Evolutionary conservation across 192 early-diverging fungal species (phyloP).

Genomic region (Coemansia sp.): DNA sequence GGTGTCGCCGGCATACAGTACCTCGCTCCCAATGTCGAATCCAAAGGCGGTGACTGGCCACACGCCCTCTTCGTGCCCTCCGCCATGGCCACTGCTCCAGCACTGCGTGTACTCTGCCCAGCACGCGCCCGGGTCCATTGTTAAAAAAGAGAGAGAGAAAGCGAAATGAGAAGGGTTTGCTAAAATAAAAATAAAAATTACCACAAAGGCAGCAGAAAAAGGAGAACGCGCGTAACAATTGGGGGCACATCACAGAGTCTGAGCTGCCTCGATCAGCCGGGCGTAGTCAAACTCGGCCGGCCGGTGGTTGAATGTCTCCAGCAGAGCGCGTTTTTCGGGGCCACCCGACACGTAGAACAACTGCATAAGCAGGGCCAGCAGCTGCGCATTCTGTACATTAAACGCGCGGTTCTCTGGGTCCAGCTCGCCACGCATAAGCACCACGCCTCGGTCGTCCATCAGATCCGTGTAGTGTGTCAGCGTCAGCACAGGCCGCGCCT

Average conservation of each 20-base stretch:
- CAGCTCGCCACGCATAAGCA: constrained; percentile 86
- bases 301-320: constrained; percentile 77
- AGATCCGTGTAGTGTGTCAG: constrained; percentile 89
- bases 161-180: background rate
- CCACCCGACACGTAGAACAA: constrained; percentile 84
- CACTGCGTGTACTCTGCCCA: constrained; percentile 46
- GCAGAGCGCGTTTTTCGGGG: constrained; percentile 57
- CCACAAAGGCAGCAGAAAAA: too few relatives aligned
- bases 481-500: constrained; percentile 77
- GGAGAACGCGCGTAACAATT: background rate
- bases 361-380: constrained; percentile 76
- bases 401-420: constrained; percentile 56
- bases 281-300: constrained; percentile 74
- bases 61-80: background rate
- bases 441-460: constrained; percentile 74
- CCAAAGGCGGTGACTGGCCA: constrained; percentile 18
- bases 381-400: constrained; percentile 67
- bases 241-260: constrained; percentile 28
- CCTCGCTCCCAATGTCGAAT: constrained; percentile 71
- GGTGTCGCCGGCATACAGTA: constrained; percentile 83
- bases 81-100: constrained; percentile 11
- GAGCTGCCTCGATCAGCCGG: constrained; percentile 55
- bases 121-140: constrained; percentile 2
- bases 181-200: background rate
- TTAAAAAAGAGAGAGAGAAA: background rate